phyloP scores from a whole-genome alignment of 352 stramenopile species.

The Elongisporangium anandrum region DNA sequence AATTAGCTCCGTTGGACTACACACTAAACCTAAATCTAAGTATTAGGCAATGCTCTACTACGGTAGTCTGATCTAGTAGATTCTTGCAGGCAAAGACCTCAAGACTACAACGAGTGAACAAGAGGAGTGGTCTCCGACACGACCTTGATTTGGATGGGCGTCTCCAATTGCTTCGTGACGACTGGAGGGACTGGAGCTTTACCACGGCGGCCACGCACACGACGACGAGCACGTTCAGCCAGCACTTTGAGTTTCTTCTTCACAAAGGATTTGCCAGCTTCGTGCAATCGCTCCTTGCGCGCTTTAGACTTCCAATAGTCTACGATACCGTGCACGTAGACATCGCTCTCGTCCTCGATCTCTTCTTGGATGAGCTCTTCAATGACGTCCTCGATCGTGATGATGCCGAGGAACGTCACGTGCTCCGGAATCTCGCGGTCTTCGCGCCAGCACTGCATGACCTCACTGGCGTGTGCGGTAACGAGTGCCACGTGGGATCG shows the following conservation, averaged over 20 bases:
- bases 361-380: slow-evolving; percentile 90
- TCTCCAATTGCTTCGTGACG: slow-evolving; percentile 16
- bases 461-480: slow-evolving; percentile 38
- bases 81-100: too few species aligned
- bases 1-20: too few species aligned
- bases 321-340: slow-evolving; percentile 63
- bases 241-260: slow-evolving; percentile 36
- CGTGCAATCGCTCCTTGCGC: slow-evolving; percentile 17
- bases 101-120: slow-evolving; percentile 5
- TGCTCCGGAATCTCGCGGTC: slow-evolving; percentile 30
- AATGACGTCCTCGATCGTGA: slow-evolving; percentile 93
- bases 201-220: slow-evolving; percentile 29
- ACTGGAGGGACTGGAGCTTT: slow-evolving; percentile 11
- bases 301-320: slow-evolving; percentile 47
- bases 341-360: slow-evolving; percentile 90
- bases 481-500: slow-evolving; percentile 82
- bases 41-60: too few species aligned
- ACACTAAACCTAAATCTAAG: too few species aligned
- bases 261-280: slow-evolving; percentile 27
- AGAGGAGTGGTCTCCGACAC: slow-evolving; percentile 47
- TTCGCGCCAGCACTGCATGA: slow-evolving; percentile 55
- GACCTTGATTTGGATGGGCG: slow-evolving; percentile 40
- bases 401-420: slow-evolving; percentile 82
- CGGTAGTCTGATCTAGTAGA: too few species aligned
- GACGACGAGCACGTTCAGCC: slow-evolving; percentile 29